Evolutionary conservation across 2,329 filamentous ascomycete species (phyloP), one percentile per base, ranked within the genome.

Genomic region (Pseudogymnoascus sp.): DNA sequence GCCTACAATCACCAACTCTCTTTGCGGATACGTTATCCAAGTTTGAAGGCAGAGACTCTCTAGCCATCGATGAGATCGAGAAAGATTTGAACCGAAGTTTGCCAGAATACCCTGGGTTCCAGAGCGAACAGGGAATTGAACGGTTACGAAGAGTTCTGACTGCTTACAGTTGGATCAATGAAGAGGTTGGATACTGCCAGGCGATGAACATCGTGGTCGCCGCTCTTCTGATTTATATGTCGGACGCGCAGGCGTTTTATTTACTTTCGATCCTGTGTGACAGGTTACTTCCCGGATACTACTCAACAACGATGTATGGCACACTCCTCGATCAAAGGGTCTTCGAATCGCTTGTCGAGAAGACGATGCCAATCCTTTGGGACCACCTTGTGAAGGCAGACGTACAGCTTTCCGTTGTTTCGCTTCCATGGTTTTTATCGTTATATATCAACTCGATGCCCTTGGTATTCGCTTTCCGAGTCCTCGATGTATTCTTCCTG

Each of bases 361-460:
- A 91, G 77, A 99, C 94, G 1, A 97, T 99, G 92, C 94, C 94
- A 1, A 88, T 99, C 62, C 82, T 99, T 14, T 99, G 94, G 92
- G 93, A 97, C 20, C 94, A 99, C 70, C 84, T 99, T n/a, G 89
- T 92, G 66, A 96, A 94, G 76, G 94, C 89, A 63, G 94, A 99
- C 70, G 92, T 99, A 20, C 95, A 99, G 74, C 84, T 99, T 18
- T 97, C 94, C 0, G 94, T 99, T 35, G 94, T 97, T 14, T 97
- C 93, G 8, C 81, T 99, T 43, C 94, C 94, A 2, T 99, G 94
- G 94, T 99, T 99, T 73, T 81, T 99, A 61, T 97, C 93, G 4
- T 81, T 99, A 16, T 99, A 97, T 76, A 95, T 99, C 79, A 99
- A 99, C 81, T 97, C 93, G 1, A 99, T 99, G 94, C 94, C 94